phyloP scores from a whole-genome alignment of 2,329 filamentous ascomycete genomes.

The Colletotrichum camelliae region DNA sequence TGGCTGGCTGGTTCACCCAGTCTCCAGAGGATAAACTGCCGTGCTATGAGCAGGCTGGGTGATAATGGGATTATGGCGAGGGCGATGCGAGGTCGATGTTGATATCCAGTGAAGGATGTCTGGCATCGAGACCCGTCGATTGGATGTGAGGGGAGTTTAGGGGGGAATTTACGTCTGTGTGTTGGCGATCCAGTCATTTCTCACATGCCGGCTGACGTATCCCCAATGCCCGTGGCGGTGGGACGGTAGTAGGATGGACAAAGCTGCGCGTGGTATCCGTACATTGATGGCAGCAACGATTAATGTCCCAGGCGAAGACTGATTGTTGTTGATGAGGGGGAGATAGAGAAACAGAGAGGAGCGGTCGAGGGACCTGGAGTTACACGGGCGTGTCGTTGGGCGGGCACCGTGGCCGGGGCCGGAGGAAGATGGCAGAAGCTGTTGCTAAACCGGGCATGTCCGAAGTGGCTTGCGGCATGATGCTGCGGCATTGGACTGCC shows the following conservation, averaged over 20 bases:
- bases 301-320: neutral
- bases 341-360: neutral
- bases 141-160: neutral
- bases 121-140: slow-evolving; percentile 8
- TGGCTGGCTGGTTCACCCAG: neutral
- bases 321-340: neutral
- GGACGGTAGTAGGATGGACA: neutral
- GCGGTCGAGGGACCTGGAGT: neutral
- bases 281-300: neutral
- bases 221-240: neutral
- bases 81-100: neutral
- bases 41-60: neutral
- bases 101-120: neutral
- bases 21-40: neutral
- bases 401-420: neutral
- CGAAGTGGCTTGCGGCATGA: neutral
- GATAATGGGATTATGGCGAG: neutral
- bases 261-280: neutral
- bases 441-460: neutral
- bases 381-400: neutral
- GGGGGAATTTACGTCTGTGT: neutral
- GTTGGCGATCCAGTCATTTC: neutral
- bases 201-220: slow-evolving; percentile 5
- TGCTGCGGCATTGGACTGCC: neutral
- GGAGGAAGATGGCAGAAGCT: neutral